Evolutionary conservation across 2,329 filamentous ascomycete species (phyloP), one percentile per base, ranked within the genome.

Genomic region (Colletotrichum phormii): DNA sequence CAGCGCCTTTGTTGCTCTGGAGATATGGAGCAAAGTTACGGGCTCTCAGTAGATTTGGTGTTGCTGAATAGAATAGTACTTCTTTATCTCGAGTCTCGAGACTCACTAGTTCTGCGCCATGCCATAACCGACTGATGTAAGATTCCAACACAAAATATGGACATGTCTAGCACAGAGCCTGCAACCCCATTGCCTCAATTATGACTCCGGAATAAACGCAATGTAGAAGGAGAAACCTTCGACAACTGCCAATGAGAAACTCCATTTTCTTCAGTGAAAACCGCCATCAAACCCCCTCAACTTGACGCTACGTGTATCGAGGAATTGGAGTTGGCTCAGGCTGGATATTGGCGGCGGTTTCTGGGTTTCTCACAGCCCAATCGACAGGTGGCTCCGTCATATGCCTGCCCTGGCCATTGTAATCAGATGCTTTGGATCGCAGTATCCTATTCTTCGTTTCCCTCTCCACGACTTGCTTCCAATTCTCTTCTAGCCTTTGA

Each of bases 1-100:
- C 84, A 0, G 79, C 81, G 5, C 82, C 84, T 0, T 72, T 84
- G 24, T 54, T 85, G 4, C 42, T 88, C 9, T 87, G 83, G 84
- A 76, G 75, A 1, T 86, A 80, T 64, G 86, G 86, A 0, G 79
- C 80, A 5, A 78, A 65, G 13, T 57, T 84, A 7, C 75, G 83
- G 65, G 74, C 72, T 3, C 78, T n/a, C 26, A 71, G 69, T 53
- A 35, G 64, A 13, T 71, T 63, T 35, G 49, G 58, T 15, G 26
- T 22, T 5, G 12, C 53, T 12, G 22, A 31, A 24, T 55, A 64
- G 15, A 18, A 46, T 0, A 61, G 5, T 3, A 18, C 0, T 18
- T 18, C 37, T 42, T 42, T 9, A 18, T 42, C 12, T 1, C 7
- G 31, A 33, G 31, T 11, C 7, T 42, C 37, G 18, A 42, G 6